These are phyloP conservation scores for Rhinocladiella similis DNA, from an alignment of 2,329 filamentous ascomycete species.

Conservation along the genomic window DNA sequence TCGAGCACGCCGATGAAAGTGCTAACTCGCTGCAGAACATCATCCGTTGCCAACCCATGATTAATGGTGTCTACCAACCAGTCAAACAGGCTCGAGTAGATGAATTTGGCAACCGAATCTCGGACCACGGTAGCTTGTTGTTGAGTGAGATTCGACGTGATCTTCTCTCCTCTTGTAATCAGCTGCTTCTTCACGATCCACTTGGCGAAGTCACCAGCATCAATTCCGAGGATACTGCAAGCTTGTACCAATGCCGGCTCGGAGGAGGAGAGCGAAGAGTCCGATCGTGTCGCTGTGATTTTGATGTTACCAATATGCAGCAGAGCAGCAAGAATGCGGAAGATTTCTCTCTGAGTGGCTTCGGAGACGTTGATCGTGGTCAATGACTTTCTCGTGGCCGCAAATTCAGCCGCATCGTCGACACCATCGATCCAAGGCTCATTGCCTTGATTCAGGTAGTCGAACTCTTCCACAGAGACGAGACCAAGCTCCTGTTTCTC, in stretches of 20 bases:
- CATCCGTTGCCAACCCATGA: slow-evolving; percentile 80
- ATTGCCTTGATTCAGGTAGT: slow-evolving; percentile 94
- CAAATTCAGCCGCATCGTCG: slow-evolving; percentile 92
- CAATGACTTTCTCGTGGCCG: slow-evolving; percentile 82
- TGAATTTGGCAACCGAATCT: slow-evolving; percentile 97
- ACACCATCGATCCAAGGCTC: slow-evolving; percentile 89
- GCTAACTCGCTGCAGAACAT: slow-evolving; percentile 75
- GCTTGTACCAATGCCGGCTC: slow-evolving; percentile 83
- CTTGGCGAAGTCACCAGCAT: slow-evolving; percentile 82
- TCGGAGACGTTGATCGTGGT: slow-evolving; percentile 80
- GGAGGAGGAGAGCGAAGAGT: slow-evolving; percentile 75
- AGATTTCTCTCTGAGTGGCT: slow-evolving; percentile 77
- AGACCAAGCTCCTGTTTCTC: slow-evolving; percentile 79
- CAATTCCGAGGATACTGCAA: slow-evolving; percentile 82
- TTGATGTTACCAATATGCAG: slow-evolving; percentile 96
- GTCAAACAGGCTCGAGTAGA: slow-evolving; percentile 97
- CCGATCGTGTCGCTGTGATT: slow-evolving; percentile 84
- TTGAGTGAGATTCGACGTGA: slow-evolving; percentile 90
- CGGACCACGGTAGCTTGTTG: slow-evolving; percentile 92
- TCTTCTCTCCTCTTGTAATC: slow-evolving; percentile 94
- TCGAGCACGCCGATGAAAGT: slow-evolving; percentile 98
- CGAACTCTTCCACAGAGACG: slow-evolving; percentile 82
- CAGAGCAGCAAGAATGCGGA: slow-evolving; percentile 84
- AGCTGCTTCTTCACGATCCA: slow-evolving; percentile 99
- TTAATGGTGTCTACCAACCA: slow-evolving; percentile 99